phyloP scores from a whole-genome alignment of 2,329 filamentous ascomycete genomes.

The Rutstroemia sp. region DNA sequence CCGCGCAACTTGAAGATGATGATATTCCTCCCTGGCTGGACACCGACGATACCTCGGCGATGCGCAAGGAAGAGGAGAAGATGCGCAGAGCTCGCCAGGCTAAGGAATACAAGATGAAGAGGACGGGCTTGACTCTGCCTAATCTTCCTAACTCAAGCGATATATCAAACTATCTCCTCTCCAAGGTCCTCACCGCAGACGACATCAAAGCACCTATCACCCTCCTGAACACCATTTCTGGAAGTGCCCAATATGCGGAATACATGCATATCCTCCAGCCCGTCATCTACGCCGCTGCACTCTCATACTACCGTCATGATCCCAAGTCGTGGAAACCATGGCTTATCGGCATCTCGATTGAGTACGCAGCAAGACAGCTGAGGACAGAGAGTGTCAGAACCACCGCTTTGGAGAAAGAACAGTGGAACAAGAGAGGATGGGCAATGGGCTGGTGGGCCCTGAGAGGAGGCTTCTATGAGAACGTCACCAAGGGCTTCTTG shows the following conservation, averaged over 20 bases:
- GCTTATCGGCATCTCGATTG: conserved; percentile 76
- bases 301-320: conserved; percentile 62
- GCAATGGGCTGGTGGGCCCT: conserved; percentile 92
- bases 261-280: conserved; percentile 87
- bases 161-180: conserved; percentile 79
- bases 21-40: conserved; percentile 35
- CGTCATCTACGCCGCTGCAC: conserved; percentile 74
- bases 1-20: conserved; percentile 35
- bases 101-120: conserved; percentile 83
- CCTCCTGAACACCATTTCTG: conserved; percentile 75
- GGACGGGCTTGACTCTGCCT: conserved; percentile 80
- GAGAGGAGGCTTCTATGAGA: conserved; percentile 95
- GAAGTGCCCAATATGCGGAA: conserved; percentile 70
- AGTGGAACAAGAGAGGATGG: conserved; percentile 83
- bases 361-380: conserved; percentile 84
- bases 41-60: conserved; percentile 16
- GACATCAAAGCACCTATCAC: conserved; percentile 90
- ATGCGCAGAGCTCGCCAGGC: neutral
- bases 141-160: conserved; percentile 73
- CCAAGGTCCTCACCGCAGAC: conserved; percentile 87
- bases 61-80: conserved; percentile 5
- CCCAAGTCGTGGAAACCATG: conserved; percentile 79
- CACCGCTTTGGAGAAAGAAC: conserved; percentile 81
- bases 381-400: conserved; percentile 56
- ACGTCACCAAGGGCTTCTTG: conserved; percentile 72